Percentiles rank a stretch among this genome's conserved stretches.
Evolutionary conservation across 345 rosid species (phyloP).

Genomic region (Brassica carinata): DNA sequence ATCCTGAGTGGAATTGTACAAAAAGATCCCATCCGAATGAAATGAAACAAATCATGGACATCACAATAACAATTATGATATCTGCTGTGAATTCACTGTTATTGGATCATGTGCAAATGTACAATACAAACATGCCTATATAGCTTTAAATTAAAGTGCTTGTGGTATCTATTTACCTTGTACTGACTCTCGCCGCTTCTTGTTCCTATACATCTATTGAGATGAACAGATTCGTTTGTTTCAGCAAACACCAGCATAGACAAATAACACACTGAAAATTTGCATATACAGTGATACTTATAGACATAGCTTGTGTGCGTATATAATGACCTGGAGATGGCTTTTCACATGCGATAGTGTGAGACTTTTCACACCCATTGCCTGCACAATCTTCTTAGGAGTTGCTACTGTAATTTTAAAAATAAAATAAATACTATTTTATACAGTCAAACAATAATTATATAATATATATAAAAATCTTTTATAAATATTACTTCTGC

Average conservation of each 20-base stretch:
- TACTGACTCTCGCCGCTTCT: background rate
- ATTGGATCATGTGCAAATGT: background rate
- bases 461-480: background rate
- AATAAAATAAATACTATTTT: background rate
- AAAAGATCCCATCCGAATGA: background rate
- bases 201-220: constrained; percentile 31
- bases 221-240: background rate
- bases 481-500: constrained; percentile 47
- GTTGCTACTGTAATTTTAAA: constrained; percentile 53
- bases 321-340: constrained; percentile 59
- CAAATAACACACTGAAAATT: background rate
- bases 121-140: background rate
- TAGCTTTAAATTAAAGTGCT: background rate
- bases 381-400: constrained; percentile 60
- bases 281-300: background rate
- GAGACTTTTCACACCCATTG: constrained; percentile 58
- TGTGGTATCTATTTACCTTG: constrained; percentile 13
- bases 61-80: background rate
- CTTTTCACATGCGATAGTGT: constrained; percentile 73
- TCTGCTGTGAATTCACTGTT: background rate
- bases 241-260: background rate
- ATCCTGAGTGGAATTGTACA: background rate
- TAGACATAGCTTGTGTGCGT: background rate
- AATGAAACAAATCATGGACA: background rate
- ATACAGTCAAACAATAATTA: background rate